These are phyloP conservation scores for Trichoderma koningii DNA, from an alignment of 2,329 filamentous ascomycete species.

Conservation along the genomic window DNA sequence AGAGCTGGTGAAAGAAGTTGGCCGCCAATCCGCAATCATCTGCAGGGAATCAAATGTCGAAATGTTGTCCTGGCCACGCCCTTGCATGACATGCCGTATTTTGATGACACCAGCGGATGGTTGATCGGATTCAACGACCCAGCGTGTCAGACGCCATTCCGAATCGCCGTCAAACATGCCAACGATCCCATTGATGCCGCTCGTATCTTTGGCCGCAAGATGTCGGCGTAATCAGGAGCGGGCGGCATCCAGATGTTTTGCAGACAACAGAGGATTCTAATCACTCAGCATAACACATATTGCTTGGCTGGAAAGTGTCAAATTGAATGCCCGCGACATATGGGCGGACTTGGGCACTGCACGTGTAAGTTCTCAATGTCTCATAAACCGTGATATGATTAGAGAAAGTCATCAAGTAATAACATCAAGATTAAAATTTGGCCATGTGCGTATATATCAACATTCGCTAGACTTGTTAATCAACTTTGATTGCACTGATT, in stretches of 20 bases:
- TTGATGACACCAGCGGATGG: no score
- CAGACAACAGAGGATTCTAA: background rate
- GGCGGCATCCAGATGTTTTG: background rate
- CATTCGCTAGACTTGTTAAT: background rate
- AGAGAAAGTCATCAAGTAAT: background rate
- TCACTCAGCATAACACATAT: background rate
- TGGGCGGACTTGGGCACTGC: background rate
- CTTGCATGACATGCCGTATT: conserved; percentile 15
- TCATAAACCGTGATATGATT: background rate
- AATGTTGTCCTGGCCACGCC: conserved; percentile 21
- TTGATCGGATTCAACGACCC: background rate
- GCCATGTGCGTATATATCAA: background rate
- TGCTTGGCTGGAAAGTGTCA: no score
- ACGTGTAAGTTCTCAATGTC: background rate
- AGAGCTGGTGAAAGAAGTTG: no score
- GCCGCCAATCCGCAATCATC: background rate
- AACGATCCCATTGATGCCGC: background rate
- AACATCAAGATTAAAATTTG: background rate
- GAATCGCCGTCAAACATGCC: background rate
- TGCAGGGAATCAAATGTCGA: conserved; percentile 18
- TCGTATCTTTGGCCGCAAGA: background rate
- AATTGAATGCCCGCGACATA: background rate
- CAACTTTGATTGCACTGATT: conserved; percentile 54
- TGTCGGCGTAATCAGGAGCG: background rate
- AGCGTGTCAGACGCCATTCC: background rate